These are phyloP conservation scores for Monascus purpureus DNA, from an alignment of 495 filamentous ascomycete genomes.

Conservation along the genomic window DNA sequence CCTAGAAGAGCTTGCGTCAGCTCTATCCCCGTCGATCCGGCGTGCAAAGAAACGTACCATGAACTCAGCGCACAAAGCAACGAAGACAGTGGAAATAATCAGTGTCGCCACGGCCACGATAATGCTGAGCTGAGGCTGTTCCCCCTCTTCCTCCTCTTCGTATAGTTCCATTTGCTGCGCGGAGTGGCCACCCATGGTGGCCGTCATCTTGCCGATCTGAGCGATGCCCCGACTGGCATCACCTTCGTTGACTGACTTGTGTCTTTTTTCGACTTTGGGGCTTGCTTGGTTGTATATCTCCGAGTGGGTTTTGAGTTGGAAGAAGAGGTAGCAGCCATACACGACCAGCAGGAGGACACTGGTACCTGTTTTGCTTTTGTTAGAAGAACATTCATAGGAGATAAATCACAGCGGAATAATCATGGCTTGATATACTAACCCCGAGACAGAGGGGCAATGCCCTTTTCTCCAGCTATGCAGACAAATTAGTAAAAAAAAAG, in stretches of 20 bases:
- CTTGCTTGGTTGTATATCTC: slow-evolving; percentile 60
- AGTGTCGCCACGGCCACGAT: slow-evolving; percentile 58
- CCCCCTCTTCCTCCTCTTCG: slow-evolving; percentile 43
- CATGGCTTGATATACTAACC: slow-evolving; percentile 16
- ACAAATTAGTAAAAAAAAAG: slow-evolving; percentile 1
- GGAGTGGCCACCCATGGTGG: slow-evolving; percentile 22
- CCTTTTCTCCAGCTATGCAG: slow-evolving; percentile 10
- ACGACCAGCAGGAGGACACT: slow-evolving; percentile 62
- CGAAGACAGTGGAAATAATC: slow-evolving; percentile 55
- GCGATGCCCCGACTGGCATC: slow-evolving; percentile 47
- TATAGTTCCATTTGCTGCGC: slow-evolving; percentile 31
- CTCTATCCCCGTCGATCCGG: too few relatives aligned
- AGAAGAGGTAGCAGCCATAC: slow-evolving; percentile 64
- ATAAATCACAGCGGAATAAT: too few relatives aligned
- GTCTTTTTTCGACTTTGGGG: slow-evolving; percentile 48
- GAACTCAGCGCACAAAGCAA: slow-evolving; percentile 81
- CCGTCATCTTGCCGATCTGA: slow-evolving; percentile 41
- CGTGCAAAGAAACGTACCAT: slow-evolving; percentile 49
- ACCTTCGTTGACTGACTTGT: slow-evolving; percentile 38
- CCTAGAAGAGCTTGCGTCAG: slow-evolving; percentile 6
- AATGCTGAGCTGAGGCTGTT: slow-evolving; percentile 59
- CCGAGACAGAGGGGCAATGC: slow-evolving; percentile 19
- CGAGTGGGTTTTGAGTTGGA: slow-evolving; percentile 68
- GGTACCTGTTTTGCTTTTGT: slow-evolving; percentile 31
- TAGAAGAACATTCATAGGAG: too few relatives aligned